Evolutionary conservation across 768 basidiomycete species (phyloP).

Genomic region (Lactarius tabidus): DNA sequence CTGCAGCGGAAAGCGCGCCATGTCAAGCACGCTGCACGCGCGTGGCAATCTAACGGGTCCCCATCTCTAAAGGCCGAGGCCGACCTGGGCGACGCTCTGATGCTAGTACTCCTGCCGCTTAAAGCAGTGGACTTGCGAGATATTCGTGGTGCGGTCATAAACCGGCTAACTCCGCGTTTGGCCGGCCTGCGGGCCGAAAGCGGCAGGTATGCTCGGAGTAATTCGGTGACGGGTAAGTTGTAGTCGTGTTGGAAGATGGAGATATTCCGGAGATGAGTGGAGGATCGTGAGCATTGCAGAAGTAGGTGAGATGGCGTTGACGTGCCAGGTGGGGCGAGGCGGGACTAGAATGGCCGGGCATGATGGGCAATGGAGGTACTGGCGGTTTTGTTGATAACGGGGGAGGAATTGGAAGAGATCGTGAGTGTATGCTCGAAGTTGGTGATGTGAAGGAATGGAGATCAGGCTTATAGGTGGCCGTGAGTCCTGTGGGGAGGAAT

Average conservation of each 20-base stretch:
- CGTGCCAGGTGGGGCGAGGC: not conserved
- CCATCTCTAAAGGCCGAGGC: not conserved
- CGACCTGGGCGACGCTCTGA: not conserved
- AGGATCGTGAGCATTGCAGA: not conserved
- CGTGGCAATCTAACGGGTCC: constrained; percentile 19
- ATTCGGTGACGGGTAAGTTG: constrained; percentile 5
- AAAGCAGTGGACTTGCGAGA: not conserved
- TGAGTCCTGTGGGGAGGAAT: no score
- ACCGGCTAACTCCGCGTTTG: not conserved
- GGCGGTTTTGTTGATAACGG: no score
- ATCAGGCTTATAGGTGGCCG: no score
- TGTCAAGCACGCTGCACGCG: constrained; percentile 22
- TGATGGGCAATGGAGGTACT: no score
- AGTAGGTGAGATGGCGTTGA: not conserved
- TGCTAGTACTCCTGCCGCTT: not conserved
- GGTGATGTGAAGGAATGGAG: constrained; percentile 5
- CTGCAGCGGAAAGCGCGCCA: constrained; percentile 4
- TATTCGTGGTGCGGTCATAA: constrained; percentile 7
- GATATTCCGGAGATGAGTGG: not conserved
- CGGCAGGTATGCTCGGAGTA: constrained; percentile 5
- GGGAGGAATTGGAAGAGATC: no score
- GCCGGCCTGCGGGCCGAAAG: not conserved
- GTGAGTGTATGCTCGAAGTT: not conserved
- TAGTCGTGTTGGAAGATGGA: not conserved
- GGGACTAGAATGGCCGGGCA: no score